These are phyloP conservation scores for Candida ponderosae DNA, from an alignment of 805 yeast species.

Conservation along the genomic window DNA sequence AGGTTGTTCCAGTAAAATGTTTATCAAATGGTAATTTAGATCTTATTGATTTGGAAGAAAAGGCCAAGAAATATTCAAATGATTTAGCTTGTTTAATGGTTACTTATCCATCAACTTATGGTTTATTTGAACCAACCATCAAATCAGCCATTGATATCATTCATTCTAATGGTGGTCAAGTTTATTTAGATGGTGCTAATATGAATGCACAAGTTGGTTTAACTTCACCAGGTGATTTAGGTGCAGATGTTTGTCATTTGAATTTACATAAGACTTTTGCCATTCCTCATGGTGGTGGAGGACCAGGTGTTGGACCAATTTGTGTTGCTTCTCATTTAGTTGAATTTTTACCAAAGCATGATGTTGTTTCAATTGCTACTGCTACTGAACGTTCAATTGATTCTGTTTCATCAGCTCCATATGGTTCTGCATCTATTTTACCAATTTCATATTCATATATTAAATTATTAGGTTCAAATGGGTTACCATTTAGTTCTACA, in stretches of 20 bases:
- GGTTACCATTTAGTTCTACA: conserved; percentile 79
- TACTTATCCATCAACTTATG: conserved; percentile 96
- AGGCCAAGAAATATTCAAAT: conserved; percentile 62
- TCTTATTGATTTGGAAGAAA: conserved; percentile 60
- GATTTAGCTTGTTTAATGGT: conserved; percentile 89
- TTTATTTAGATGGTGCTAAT: conserved; percentile 96
- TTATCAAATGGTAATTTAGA: conserved; percentile 80
- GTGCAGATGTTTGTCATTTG: conserved; percentile 97
- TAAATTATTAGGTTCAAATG: conserved; percentile 84
- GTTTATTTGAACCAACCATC: conserved; percentile 90
- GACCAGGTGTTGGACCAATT: conserved; percentile 98
- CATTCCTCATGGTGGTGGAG: conserved; percentile 99
- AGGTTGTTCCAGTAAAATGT: conserved; percentile 90
- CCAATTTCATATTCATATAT: conserved; percentile 94
- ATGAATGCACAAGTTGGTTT: conserved; percentile 99
- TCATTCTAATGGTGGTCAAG: conserved; percentile 87
- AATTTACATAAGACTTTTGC: conserved; percentile 97
- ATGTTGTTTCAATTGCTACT: conserved; percentile 40
- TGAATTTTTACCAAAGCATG: conserved; percentile 79
- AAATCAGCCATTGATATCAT: conserved; percentile 78
- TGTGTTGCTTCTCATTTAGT: conserved; percentile 80
- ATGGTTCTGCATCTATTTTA: conserved; percentile 88
- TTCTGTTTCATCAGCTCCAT: conserved; percentile 89
- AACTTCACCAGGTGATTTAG: conserved; percentile 94
- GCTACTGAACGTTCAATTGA: conserved; percentile 43